Evolutionary conservation across 2,329 filamentous ascomycete genomes (phyloP), one percentile per base, ranked within the genome.

Genomic region (Ophiostoma ips): DNA sequence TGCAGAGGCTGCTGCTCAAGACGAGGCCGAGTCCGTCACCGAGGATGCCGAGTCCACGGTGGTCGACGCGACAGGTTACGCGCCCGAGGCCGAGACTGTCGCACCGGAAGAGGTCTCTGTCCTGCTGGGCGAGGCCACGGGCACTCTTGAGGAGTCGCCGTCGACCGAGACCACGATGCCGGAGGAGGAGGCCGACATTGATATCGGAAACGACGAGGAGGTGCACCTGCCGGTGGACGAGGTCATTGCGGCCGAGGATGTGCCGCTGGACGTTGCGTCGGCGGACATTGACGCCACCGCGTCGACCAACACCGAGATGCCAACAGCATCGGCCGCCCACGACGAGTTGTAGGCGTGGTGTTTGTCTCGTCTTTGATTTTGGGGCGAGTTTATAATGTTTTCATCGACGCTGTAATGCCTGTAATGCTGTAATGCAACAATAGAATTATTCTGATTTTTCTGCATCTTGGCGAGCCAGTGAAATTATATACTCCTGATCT

Each of bases 101-200:
- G 46, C 49, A 3, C 52, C 52, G 8, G 62, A 62, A 34, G 65
- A 68, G 50, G 64, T 61, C 0, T 61, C 68, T 0, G 54, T 65
- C 10, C 50, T 61, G 3, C 46, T 56, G 31, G 59, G 55, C 8
- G 61, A 63, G 33, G 55, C 56, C 1, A 57, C 41, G 5, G 50
- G 37, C 15, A 35, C 55, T 3, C 13, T 43, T 15, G 49, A 50
- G 19, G 46, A 41, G 11, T 18, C 36, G 19, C 40, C 36, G 16
- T 33, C 50, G 5, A 5, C 2, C 5, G 56, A 57, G 33, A 49
- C 53, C 5, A 53, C 52, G 1, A 59, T 62, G 49, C 53, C 58
- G 1, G 55, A 56, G 35, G 55, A 56, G 35, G 55, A 60, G 3
- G 34, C 30, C 12, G 47, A 31, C 12, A 31, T 37, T 3, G 44